phyloP scores from a whole-genome alignment of 2,329 filamentous ascomycete genomes.

The Ophiostoma australiae region DNA sequence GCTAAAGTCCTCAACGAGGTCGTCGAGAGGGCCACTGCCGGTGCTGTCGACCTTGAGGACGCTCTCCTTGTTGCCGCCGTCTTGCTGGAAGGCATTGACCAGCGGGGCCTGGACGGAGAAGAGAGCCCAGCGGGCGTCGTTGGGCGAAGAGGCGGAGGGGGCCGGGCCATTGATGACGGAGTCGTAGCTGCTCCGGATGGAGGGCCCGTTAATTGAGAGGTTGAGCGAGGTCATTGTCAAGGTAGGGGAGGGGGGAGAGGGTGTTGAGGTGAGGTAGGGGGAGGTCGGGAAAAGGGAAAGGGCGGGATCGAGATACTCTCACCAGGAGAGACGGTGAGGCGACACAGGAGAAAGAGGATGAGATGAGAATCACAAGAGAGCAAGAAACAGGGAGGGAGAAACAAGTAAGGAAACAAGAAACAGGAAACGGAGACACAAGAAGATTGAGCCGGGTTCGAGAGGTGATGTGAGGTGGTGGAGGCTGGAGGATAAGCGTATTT shows the following conservation, averaged over 20 bases:
- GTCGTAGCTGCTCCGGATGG: constrained; percentile 76
- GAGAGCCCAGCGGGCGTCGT: constrained; percentile 86
- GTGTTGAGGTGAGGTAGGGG: constrained; percentile 1
- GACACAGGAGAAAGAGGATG: not conserved
- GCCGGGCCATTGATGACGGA: constrained; percentile 52
- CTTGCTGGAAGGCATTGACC: constrained; percentile 86
- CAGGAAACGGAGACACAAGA: constrained; percentile 8
- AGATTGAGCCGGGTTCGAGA: constrained; percentile 8
- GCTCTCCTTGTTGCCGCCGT: constrained; percentile 79
- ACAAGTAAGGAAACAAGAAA: not conserved
- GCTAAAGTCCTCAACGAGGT: constrained; percentile 92
- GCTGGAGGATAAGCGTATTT: constrained; percentile 15
- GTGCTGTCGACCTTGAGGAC: constrained; percentile 90
- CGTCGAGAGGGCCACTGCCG: constrained; percentile 79
- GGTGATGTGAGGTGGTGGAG: constrained; percentile 16
- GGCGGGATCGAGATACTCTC: not conserved
- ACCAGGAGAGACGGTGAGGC: constrained; percentile 14
- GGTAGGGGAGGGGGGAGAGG: not conserved
- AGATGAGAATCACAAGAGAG: not conserved
- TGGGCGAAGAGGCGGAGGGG: constrained; percentile 61
- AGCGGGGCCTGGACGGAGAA: constrained; percentile 91
- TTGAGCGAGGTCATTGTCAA: constrained; percentile 69
- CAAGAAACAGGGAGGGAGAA: not conserved
- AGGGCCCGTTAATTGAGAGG: constrained; percentile 71
- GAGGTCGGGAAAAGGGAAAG: constrained; percentile 5